Evolutionary conservation across 108 stramenopile genomes (phyloP).

Genomic region (Epithemia pelagica): DNA sequence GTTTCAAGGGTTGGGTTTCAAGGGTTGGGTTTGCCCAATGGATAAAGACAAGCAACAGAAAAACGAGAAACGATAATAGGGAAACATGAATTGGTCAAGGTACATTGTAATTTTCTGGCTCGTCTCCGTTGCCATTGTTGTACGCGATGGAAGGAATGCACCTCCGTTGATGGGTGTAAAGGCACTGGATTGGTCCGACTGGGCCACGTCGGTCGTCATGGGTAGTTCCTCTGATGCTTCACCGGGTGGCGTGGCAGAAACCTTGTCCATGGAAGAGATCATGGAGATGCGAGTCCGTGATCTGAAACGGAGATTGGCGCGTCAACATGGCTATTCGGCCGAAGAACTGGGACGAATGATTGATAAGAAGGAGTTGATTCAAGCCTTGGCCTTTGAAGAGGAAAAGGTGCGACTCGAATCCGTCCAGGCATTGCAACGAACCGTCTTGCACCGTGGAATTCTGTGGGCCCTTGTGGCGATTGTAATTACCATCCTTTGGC

Average conservation of each 20-base stretch:
- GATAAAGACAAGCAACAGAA: no score
- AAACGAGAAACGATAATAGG: no score
- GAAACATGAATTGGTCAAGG: neutral
- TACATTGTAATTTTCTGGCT: neutral
- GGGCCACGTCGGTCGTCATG: no score
- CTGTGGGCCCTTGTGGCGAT: conserved; percentile 48
- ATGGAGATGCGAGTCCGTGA: conserved; percentile 71
- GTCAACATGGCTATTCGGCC: conserved; percentile 68
- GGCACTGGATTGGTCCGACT: neutral
- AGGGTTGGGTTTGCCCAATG: no score
- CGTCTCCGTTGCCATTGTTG: no score
- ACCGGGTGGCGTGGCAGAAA: conserved; percentile 7
- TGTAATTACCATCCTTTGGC: conserved; percentile 57
- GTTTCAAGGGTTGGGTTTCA: no score
- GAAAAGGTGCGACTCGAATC: conserved; percentile 53
- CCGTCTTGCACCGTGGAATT: conserved; percentile 28
- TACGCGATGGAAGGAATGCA: no score
- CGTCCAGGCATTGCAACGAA: conserved; percentile 38
- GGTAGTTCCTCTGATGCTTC: neutral
- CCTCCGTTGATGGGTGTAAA: neutral
- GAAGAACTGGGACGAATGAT: conserved; percentile 80
- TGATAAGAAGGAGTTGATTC: conserved; percentile 83
- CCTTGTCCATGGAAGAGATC: conserved; percentile 59
- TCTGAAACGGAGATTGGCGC: conserved; percentile 66
- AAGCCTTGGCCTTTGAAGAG: conserved; percentile 76